A percentile compares a stretch with the other conserved stretches of the same genome.
Evolutionary conservation across 2,329 filamentous ascomycete genomes (phyloP).

Genomic region (Neoscytalidium dimidiatum): DNA sequence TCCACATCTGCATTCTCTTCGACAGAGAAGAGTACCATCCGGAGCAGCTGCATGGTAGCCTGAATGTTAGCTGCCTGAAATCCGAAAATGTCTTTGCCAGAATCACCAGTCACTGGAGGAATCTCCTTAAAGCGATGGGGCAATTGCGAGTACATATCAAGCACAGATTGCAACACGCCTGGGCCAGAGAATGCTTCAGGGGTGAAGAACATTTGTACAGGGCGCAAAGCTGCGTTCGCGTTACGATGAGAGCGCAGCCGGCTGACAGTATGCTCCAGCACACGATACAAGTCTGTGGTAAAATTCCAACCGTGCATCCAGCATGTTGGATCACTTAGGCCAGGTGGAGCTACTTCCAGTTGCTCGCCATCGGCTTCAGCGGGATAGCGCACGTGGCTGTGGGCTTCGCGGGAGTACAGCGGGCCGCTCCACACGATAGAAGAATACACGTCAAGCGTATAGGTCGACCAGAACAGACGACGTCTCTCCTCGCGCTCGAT

Average conservation of each 20-base stretch:
- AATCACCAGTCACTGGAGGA: slow-evolving; percentile 33
- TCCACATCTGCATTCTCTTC: slow-evolving; percentile 40
- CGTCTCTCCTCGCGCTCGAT: slow-evolving; percentile 53
- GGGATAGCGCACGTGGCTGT: slow-evolving; percentile 51
- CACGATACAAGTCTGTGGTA: slow-evolving; percentile 57
- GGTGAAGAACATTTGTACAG: slow-evolving; percentile 20
- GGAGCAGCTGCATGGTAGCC: slow-evolving; percentile 50
- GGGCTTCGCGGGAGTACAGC: slow-evolving; percentile 48
- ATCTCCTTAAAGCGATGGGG: slow-evolving; percentile 34
- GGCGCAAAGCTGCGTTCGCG: background rate
- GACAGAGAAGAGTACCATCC: slow-evolving; percentile 48
- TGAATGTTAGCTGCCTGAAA: slow-evolving; percentile 56
- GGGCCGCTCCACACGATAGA: slow-evolving; percentile 55
- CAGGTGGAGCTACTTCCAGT: slow-evolving; percentile 29
- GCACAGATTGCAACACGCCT: slow-evolving; percentile 31
- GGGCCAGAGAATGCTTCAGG: slow-evolving; percentile 26
- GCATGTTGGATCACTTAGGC: slow-evolving; percentile 28
- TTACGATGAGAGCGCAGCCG: slow-evolving; percentile 26
- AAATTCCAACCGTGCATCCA: slow-evolving; percentile 63
- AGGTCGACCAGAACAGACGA: slow-evolving; percentile 59
- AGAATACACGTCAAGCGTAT: slow-evolving; percentile 58
- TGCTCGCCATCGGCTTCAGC: slow-evolving; percentile 51
- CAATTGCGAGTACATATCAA: slow-evolving; percentile 30
- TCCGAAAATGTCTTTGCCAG: slow-evolving; percentile 42
- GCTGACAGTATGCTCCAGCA: slow-evolving; percentile 54